Base-by-base conservation (phyloP, 2,329 filamentous ascomycete genomes). In the Didymella exigua region DNA sequence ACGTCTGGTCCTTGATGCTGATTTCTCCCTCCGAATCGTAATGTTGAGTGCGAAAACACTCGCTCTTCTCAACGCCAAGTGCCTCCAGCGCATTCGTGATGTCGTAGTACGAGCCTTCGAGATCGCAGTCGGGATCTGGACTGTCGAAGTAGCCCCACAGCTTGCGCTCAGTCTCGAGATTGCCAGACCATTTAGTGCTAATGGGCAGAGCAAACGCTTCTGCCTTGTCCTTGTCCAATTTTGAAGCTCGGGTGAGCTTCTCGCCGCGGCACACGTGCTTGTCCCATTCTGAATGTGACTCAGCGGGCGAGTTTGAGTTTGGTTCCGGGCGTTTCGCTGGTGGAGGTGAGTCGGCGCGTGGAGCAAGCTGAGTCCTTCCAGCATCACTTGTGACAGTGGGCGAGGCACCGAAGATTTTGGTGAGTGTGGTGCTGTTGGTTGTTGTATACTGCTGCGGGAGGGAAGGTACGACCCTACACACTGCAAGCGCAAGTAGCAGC, bases 81-180 rank as follows among this genome's bases (percentile, higher is more conserved):
- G 19, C 56, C 6, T 52, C 38, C 7, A 45, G 48, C 5, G 56
- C 49, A 2, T 13, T 46, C 1, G 11, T 23, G 18, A 59, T 45
- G 2, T 54, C 27, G 16, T 56, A 38, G 19, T 36, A 46, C 1
- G 34, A 19, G 21, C 48, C 38, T 4, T 49, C 37, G 7, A 61
- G 54, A 29, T 56, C 38, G n/a, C 58, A 60, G 14, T 41, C 41
- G 1, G 38, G 11, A 5, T 50, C 29, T 10, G 9, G 8, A 14
- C 36, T 21, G 6, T 59, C 56, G n/a, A 19, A 24, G 14, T 56
- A 60, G 3, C 54, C 60, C 54, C 54, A 60, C 18, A 37, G 37
- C 7, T 24, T 50, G n/a, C 56, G 49, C 26, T 60, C 54, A 13
- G 6, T 18, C 11, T 54, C 26, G 16, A 59, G 41, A 5, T 45